A percentile compares a stretch with the other conserved stretches of the same genome.
These are phyloP conservation scores for Cyclotella cryptica DNA, from an alignment of 108 stramenopile genomes.

Conservation along the genomic window DNA sequence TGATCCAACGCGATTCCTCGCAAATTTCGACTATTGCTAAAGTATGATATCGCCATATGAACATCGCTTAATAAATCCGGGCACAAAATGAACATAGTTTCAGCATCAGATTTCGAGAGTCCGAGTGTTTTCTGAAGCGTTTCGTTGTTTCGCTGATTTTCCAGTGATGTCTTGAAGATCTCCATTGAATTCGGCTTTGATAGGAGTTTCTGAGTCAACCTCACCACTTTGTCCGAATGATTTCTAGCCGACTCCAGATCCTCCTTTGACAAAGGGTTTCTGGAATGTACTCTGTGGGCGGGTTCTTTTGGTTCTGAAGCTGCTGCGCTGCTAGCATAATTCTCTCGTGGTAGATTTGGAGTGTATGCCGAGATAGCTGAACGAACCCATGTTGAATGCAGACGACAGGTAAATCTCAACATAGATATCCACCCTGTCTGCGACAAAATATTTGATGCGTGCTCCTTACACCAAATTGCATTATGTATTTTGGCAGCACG, in stretches of 20 bases:
- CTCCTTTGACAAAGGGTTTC: background rate
- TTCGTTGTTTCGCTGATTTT: slow-evolving; percentile 14
- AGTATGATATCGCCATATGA: slow-evolving; percentile 30
- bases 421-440: too few species aligned
- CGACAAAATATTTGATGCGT: background rate
- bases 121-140: slow-evolving; percentile 13
- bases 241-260: background rate
- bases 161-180: slow-evolving; percentile 8
- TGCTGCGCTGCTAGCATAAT: too few species aligned
- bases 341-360: too few species aligned
- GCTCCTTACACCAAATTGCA: background rate
- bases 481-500: too few species aligned
- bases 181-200: slow-evolving; percentile 13
- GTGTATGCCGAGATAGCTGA: too few species aligned
- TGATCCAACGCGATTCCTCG: background rate
- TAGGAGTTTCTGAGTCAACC: slow-evolving; percentile 10
- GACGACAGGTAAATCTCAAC: too few species aligned
- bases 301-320: too few species aligned
- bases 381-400: too few species aligned
- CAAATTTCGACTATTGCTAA: slow-evolving; percentile 14
- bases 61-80: slow-evolving; percentile 26
- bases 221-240: background rate
- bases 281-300: too few species aligned
- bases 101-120: slow-evolving; percentile 16
- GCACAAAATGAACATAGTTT: slow-evolving; percentile 27